phyloP scores from a whole-genome alignment of 148 eudicot species.

The Simmondsia chinensis region DNA sequence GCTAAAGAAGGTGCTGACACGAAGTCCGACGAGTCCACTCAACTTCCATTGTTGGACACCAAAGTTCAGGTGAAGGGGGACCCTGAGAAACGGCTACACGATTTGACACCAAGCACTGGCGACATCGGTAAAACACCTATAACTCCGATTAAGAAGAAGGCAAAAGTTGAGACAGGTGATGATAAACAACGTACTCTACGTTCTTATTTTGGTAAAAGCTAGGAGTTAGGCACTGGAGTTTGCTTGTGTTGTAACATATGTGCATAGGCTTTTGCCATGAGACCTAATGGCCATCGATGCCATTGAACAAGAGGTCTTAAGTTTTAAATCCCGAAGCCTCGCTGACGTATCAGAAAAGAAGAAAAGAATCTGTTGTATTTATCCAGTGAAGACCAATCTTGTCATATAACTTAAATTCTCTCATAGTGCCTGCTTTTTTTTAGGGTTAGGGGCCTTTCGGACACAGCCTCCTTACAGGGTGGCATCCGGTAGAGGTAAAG shows the following conservation, averaged over 20 bases:
- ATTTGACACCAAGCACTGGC: slow-evolving; percentile 19
- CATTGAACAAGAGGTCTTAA: no score
- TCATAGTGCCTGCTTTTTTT: no score
- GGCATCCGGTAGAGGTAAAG: no score
- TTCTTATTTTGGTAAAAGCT: slow-evolving; percentile 58
- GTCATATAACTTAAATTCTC: no score
- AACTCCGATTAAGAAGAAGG: slow-evolving; percentile 42
- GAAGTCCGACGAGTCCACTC: slow-evolving; percentile 13
- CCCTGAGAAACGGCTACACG: slow-evolving; percentile 27
- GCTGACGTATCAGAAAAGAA: no score
- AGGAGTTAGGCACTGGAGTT: slow-evolving; percentile 3
- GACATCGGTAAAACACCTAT: slow-evolving; percentile 14
- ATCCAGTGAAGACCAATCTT: no score
- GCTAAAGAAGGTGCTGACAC: slow-evolving; percentile 8
- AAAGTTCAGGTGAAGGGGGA: slow-evolving; percentile 40
- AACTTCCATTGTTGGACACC: slow-evolving; percentile 8
- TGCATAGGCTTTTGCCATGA: slow-evolving; percentile 1
- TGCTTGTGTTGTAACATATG: slow-evolving; percentile 5
- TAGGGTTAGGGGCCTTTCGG: no score
- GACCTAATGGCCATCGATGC: background rate
- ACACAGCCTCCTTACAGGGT: no score
- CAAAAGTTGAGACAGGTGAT: slow-evolving; percentile 23
- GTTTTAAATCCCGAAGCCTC: background rate
- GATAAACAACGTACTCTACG: slow-evolving; percentile 63
- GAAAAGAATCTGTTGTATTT: no score